Percentiles rank a stretch among this genome's conserved stretches.
Evolutionary conservation across 2,329 filamentous ascomycete species (phyloP).

Genomic region (Dryadomyces sulphureus): DNA sequence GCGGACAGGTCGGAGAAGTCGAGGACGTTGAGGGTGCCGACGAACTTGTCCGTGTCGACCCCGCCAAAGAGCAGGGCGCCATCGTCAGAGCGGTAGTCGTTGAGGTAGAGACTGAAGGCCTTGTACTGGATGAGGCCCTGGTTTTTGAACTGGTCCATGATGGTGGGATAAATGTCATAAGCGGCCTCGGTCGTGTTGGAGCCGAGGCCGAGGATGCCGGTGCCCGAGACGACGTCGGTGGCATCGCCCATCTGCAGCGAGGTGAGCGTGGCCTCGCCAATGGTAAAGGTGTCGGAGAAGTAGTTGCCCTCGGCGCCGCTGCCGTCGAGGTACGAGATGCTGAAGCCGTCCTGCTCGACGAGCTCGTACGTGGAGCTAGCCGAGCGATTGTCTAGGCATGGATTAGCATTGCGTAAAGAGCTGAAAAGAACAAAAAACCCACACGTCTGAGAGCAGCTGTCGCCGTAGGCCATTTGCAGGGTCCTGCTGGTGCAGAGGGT

Average conservation of each 20-base stretch:
- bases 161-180: slow-evolving; percentile 31
- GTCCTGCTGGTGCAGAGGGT: slow-evolving; percentile 23
- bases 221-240: slow-evolving; percentile 28
- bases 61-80: slow-evolving; percentile 57
- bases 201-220: slow-evolving; percentile 45
- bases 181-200: slow-evolving; percentile 36
- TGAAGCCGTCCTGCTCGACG: slow-evolving; percentile 29
- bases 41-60: slow-evolving; percentile 52
- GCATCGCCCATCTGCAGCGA: slow-evolving; percentile 42
- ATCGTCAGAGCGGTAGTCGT: slow-evolving; percentile 36
- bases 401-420: neutral
- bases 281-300: slow-evolving; percentile 38
- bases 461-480: slow-evolving; percentile 21
- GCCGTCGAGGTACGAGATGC: slow-evolving; percentile 46
- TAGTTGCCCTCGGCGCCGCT: slow-evolving; percentile 40
- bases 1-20: slow-evolving; percentile 29
- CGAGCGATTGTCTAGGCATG: slow-evolving; percentile 21
- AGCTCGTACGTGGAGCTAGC: slow-evolving; percentile 33
- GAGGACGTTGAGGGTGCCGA: slow-evolving; percentile 37
- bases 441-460: slow-evolving; percentile 26
- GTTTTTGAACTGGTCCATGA: slow-evolving; percentile 49
- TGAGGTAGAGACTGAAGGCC: slow-evolving; percentile 55
- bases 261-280: slow-evolving; percentile 33
- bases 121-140: slow-evolving; percentile 46
- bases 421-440: slow-evolving; percentile 10